These are phyloP conservation scores for Fusarium sp. DNA, from an alignment of 2,329 filamentous ascomycete genomes.

Conservation along the genomic window DNA sequence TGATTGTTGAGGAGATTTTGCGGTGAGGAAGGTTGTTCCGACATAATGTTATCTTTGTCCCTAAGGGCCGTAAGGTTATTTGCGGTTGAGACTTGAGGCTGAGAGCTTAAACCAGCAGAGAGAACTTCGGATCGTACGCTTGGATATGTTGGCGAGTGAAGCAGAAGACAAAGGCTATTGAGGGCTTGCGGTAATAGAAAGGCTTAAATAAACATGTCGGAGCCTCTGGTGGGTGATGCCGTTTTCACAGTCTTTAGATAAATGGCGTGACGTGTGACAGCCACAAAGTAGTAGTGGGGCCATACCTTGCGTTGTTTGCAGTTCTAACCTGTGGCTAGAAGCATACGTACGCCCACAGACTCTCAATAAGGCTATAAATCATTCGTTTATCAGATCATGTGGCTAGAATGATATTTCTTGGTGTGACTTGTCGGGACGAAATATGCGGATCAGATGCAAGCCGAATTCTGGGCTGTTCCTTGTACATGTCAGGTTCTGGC, in stretches of 20 bases:
- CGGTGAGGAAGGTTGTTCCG: background rate
- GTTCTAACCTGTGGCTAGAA: background rate
- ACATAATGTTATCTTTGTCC: background rate
- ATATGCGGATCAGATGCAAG: background rate
- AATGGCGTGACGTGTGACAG: background rate
- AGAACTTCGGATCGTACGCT: rapidly evolving
- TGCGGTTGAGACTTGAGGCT: background rate
- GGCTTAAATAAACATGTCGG: background rate
- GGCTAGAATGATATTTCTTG: background rate
- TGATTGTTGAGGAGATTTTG: background rate
- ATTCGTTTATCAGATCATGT: background rate
- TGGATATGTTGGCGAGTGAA: rapidly evolving
- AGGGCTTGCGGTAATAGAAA: rapidly evolving
- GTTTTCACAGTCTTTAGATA: rapidly evolving
- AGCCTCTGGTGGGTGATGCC: too few relatives aligned
- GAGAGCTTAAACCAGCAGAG: rapidly evolving
- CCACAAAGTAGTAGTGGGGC: background rate
- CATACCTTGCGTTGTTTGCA: background rate
- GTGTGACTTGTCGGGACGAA: rapidly evolving
- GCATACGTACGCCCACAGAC: background rate
- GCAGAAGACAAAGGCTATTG: rapidly evolving
- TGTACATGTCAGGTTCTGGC: too few relatives aligned
- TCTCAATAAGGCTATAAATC: background rate
- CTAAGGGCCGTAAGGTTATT: rapidly evolving
- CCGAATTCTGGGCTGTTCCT: background rate